Conservation (phyloP, 1,284 basidiomycete genomes). For the Golubevia pallescens region DNA sequence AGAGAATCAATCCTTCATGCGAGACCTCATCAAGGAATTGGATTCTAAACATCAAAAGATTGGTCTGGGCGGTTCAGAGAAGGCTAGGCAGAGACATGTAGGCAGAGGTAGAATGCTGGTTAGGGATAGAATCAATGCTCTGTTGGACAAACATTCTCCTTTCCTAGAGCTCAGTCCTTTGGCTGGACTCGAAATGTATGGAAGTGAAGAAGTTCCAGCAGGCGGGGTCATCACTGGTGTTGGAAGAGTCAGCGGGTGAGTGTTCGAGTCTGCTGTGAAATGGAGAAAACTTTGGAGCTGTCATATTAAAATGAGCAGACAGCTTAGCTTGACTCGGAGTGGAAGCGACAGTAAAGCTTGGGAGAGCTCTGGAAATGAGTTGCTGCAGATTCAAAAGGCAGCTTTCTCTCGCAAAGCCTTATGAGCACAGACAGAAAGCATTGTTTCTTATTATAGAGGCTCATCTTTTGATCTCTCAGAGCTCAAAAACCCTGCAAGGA, state of each 20-base stretch:
- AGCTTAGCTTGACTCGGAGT: background rate
- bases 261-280: constrained; percentile 2
- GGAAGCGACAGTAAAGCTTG: no score
- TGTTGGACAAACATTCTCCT: constrained; percentile 85
- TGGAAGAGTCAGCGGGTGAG: constrained; percentile 74
- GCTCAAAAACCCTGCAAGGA: no score
- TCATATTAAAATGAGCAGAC: background rate
- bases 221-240: constrained; percentile 92
- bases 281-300: constrained; percentile 2
- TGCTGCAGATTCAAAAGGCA: no score
- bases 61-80: constrained; percentile 38
- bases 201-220: constrained; percentile 77
- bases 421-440: no score
- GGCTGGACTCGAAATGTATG: constrained; percentile 86
- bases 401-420: no score
- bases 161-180: constrained; percentile 86
- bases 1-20: constrained; percentile 42
- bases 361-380: no score
- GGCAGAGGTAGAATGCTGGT: constrained; percentile 48
- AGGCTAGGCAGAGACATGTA: constrained; percentile 36
- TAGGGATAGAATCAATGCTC: constrained; percentile 69
- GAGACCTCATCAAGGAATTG: constrained; percentile 29
- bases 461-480: no score
- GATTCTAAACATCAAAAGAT: constrained; percentile 32
- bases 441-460: no score